phyloP scores from a whole-genome alignment of 257 asterid genomes.

The Catharanthus roseus region DNA sequence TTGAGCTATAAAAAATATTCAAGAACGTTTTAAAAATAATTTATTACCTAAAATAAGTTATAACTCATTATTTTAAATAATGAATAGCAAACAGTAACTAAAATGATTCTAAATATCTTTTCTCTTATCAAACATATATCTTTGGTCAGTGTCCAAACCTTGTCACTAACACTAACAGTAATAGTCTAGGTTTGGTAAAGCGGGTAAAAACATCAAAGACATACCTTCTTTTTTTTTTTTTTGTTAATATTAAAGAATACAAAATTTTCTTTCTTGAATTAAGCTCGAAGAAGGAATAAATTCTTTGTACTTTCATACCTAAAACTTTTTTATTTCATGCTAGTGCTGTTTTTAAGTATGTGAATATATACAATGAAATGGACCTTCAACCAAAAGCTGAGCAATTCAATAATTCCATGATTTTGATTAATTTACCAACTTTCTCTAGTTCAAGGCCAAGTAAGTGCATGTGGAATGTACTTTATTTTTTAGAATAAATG shows the following conservation, averaged over 20 bases:
- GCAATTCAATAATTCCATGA: not conserved
- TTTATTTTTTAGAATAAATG: not conserved
- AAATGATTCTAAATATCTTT: not conserved
- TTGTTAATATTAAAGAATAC: too few species aligned
- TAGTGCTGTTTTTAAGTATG: not conserved
- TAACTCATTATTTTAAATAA: too few species aligned
- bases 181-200: not conserved
- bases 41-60: too few species aligned
- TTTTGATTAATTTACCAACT: constrained; percentile 11
- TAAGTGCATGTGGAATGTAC: not conserved
- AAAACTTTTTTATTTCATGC: constrained; percentile 2
- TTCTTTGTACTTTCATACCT: constrained; percentile 12
- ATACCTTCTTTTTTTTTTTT: too few species aligned
- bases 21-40: too few species aligned
- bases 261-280: constrained; percentile 1
- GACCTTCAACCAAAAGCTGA: not conserved
- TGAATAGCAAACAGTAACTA: too few species aligned
- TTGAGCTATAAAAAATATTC: too few species aligned
- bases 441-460: not conserved
- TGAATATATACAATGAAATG: not conserved
- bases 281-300: not conserved
- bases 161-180: not conserved
- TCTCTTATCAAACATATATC: not conserved
- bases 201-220: constrained; percentile 14
- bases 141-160: constrained; percentile 8